phyloP scores from a whole-genome alignment of 2,329 filamentous ascomycete species.

The Claviceps paspali region DNA sequence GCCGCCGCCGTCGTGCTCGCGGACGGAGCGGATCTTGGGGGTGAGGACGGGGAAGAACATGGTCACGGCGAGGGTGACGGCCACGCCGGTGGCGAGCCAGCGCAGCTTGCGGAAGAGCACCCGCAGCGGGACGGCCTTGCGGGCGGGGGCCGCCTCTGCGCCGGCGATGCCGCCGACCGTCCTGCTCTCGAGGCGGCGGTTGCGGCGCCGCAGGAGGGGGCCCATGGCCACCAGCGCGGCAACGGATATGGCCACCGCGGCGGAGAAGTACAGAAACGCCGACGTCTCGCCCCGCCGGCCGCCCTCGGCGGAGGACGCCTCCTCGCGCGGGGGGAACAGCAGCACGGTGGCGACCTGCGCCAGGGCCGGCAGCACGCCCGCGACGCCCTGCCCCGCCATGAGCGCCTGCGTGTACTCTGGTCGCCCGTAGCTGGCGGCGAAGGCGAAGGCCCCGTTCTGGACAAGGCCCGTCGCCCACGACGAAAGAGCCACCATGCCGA shows the following conservation, averaged over 20 bases:
- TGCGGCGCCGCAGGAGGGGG: conserved; percentile 50
- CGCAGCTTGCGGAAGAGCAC: conserved; percentile 61
- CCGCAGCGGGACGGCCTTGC: conserved; percentile 38
- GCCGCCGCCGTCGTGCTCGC: conserved; percentile 21
- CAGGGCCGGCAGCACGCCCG: conserved; percentile 76
- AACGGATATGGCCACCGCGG: conserved; percentile 63
- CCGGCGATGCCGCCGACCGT: no score
- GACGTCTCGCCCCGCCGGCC: conserved; percentile 38
- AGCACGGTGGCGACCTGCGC: conserved; percentile 78
- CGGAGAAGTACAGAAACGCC: conserved; percentile 83
- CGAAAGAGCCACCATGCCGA: conserved; percentile 66
- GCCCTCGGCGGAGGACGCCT: conserved; percentile 11
- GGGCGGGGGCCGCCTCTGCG: no score
- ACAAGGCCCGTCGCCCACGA: conserved; percentile 71
- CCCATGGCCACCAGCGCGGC: conserved; percentile 58
- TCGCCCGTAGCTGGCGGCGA: conserved; percentile 69
- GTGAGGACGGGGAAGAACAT: conserved; percentile 98
- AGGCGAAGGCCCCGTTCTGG: conserved; percentile 91
- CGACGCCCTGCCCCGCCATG: conserved; percentile 87
- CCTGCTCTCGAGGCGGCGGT: conserved; percentile 33
- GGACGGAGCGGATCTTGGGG: conserved; percentile 38
- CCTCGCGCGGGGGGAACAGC: conserved; percentile 26
- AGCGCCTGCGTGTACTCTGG: conserved; percentile 89
- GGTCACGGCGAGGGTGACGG: conserved; percentile 65
- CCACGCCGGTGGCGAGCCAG: conserved; percentile 63